Base-by-base conservation (phyloP, 805 yeast species). In the Spathaspora boniae region DNA sequence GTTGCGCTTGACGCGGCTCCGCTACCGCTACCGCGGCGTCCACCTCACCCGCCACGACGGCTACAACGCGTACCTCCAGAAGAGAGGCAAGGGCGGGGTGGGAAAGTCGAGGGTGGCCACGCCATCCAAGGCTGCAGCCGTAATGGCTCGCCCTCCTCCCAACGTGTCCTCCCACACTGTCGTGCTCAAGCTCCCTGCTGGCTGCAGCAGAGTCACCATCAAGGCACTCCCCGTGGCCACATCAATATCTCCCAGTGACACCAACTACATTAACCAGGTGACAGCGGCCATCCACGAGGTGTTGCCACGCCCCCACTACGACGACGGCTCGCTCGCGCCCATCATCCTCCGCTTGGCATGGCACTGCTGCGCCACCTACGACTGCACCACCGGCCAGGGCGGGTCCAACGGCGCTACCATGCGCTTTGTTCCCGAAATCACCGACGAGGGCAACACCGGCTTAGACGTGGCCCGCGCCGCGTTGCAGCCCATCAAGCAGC, bases 281-380 rank as follows among this genome's bases (percentile, higher is more conserved):
- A 29, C 37, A 4, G 14, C 53, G 24, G 72, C 61, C 5, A 70
- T 73, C 17, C 46, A 43, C 31, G 49, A 51, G 11, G 45, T 50
- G 15, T 44, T 69, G 18, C 54, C 58, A 14, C 45, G 47, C 36
- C 53, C 67, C 16, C 50, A 70, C 14, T 80, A 74, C 52, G 89
- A 82, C 48, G 81, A 78, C 44, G 78, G 76, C 24, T 77, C 80
- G 17, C 82, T 78, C 42, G 93, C 89, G 1, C 96, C 95, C 7
- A 77, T 82, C 11, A 63, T 86, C 26, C 77, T 86, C 16, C 76
- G 95, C 49, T 70, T 85, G 37, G 83, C 95, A 18, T 86, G 95
- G 95, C 95, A 86, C 55, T 75, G 82, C 23, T 74, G 86, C 38
- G 95, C 94, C n/a, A 84, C 93, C 14, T 87, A 70, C 58, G 86